Percentiles rank a stretch among this genome's conserved stretches.
phyloP scores from a whole-genome alignment of 805 yeast species.

The Saccharomycopsis fibuligera region DNA sequence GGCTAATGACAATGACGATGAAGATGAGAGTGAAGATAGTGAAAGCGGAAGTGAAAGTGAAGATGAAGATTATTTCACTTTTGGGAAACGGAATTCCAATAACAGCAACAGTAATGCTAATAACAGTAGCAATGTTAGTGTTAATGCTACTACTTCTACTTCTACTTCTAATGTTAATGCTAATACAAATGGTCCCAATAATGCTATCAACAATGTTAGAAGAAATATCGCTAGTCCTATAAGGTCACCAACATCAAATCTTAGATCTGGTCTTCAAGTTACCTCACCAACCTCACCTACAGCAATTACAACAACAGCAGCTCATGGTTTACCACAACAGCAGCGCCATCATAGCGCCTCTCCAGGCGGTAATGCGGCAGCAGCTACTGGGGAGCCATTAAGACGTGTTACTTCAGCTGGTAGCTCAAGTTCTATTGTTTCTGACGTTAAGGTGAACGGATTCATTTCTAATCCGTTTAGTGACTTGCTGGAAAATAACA shows the following conservation, averaged over 20 bases:
- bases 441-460: slow-evolving; percentile 6
- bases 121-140: not conserved
- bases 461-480: slow-evolving; percentile 1
- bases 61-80: slow-evolving; percentile 16
- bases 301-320: not conserved
- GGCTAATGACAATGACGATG: not conserved
- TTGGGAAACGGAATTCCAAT: not conserved
- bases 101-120: not conserved
- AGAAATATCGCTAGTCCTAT: not conserved
- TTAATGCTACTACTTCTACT: not conserved
- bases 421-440: slow-evolving; percentile 4
- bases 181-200: too few species aligned
- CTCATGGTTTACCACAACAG: not conserved
- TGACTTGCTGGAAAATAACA: not conserved
- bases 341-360: too few species aligned
- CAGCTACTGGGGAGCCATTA: not conserved
- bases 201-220: not conserved
- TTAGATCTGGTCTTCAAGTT: too few species aligned
- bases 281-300: too few species aligned
- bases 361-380: too few species aligned
- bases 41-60: slow-evolving; percentile 8
- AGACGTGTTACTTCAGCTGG: slow-evolving; percentile 1
- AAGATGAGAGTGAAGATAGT: slow-evolving; percentile 2
- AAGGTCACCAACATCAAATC: not conserved
- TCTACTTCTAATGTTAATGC: not conserved